Conservation (phyloP, 306 rosid species). For the Vachellia collinsii region DNA sequence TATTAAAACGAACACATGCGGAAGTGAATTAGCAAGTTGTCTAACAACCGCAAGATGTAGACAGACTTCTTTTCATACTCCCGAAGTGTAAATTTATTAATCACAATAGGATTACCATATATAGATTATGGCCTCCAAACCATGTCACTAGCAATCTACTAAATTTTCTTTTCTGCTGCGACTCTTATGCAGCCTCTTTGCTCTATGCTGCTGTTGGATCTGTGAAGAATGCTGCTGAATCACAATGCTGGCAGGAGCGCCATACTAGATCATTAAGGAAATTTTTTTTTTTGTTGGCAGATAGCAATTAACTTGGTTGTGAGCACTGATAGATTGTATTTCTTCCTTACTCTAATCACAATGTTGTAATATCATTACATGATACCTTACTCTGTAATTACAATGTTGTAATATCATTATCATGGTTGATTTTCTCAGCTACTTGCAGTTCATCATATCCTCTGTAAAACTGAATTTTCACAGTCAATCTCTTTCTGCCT, state of each 20-base stretch:
- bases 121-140: slow-evolving; percentile 2
- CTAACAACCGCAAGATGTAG: neutral
- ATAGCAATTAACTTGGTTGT: slow-evolving; percentile 30
- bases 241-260: neutral
- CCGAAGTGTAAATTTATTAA: neutral
- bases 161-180: slow-evolving; percentile 13
- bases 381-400: slow-evolving; percentile 29
- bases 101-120: slow-evolving; percentile 3
- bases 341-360: too few species aligned
- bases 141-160: slow-evolving; percentile 18
- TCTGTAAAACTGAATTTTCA: slow-evolving; percentile 1
- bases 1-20: neutral
- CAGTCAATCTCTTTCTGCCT: neutral
- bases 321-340: slow-evolving; percentile 19
- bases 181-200: slow-evolving; percentile 71
- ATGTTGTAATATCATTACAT: too few species aligned
- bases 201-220: slow-evolving; percentile 87
- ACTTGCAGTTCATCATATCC: slow-evolving; percentile 23
- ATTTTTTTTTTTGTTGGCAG: slow-evolving; percentile 11
- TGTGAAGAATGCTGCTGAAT: slow-evolving; percentile 72
- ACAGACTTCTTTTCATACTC: slow-evolving; percentile 8
- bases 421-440: slow-evolving; percentile 7
- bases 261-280: slow-evolving; percentile 27
- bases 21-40: neutral
- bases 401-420: slow-evolving; percentile 34